phyloP scores from a whole-genome alignment of 805 yeast genomes.

The Candida multigemmis region DNA sequence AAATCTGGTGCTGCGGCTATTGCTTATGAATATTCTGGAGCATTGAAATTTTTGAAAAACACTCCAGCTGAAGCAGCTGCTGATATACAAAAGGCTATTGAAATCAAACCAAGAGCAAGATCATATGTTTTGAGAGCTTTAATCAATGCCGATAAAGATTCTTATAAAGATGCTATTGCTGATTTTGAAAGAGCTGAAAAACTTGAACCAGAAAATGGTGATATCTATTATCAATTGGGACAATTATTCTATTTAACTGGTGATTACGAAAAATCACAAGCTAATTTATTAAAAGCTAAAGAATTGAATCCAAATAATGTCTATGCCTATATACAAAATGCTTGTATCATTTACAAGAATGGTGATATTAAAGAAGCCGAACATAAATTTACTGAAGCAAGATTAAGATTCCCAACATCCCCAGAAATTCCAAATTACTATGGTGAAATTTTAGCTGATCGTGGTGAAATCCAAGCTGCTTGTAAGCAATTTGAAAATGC shows the following conservation, averaged over 20 bases:
- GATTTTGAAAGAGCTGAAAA: constrained; percentile 68
- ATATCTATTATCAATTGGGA: constrained; percentile 88
- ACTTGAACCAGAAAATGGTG: constrained; percentile 64
- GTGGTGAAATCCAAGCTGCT: constrained; percentile 65
- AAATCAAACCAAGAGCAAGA: constrained; percentile 67
- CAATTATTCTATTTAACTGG: constrained; percentile 81
- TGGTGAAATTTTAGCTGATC: constrained; percentile 88
- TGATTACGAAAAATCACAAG: constrained; percentile 63
- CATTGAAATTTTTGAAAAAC: constrained; percentile 74
- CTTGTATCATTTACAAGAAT: constrained; percentile 82
- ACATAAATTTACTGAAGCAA: constrained; percentile 59
- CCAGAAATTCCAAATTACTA: constrained; percentile 93
- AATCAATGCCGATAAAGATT: constrained; percentile 72
- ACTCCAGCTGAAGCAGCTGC: constrained; percentile 57
- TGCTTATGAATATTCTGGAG: constrained; percentile 78
- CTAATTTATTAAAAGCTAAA: constrained; percentile 68
- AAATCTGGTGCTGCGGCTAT: constrained; percentile 42
- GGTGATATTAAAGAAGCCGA: constrained; percentile 54
- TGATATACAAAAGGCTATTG: constrained; percentile 57
- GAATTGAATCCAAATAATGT: constrained; percentile 67
- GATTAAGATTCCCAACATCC: constrained; percentile 68
- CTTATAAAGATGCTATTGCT: constrained; percentile 45
- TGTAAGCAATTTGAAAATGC: constrained; percentile 80
- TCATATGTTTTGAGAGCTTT: constrained; percentile 77
- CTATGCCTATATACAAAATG: constrained; percentile 84